A percentile compares a stretch with the other conserved stretches of the same genome.
phyloP scores from a whole-genome alignment of 2,329 filamentous ascomycete genomes.

The Aspergillus transmontanensis region DNA sequence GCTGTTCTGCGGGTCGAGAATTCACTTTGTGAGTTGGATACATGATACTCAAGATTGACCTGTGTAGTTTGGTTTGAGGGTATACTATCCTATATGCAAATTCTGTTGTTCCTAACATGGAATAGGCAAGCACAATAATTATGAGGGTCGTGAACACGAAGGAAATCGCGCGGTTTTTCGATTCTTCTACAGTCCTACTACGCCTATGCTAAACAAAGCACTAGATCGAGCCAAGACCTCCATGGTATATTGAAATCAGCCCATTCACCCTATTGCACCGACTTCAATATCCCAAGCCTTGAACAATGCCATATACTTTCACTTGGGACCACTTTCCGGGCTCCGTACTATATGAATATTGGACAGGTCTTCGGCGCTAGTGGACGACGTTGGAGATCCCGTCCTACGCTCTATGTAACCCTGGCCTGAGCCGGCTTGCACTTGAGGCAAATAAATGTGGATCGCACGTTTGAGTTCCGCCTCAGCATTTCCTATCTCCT shows the following conservation, averaged over 20 bases:
- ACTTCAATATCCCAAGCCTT: background rate
- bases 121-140: background rate
- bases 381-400: too few species aligned
- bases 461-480: background rate
- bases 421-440: background rate
- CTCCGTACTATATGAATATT: background rate
- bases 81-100: background rate
- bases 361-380: background rate
- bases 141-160: accelerated
- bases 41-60: background rate
- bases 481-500: background rate
- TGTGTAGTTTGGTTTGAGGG: background rate
- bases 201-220: background rate
- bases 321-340: too few species aligned
- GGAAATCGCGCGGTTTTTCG: background rate
- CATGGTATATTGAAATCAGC: too few species aligned
- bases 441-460: background rate
- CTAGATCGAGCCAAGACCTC: too few species aligned
- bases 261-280: too few species aligned
- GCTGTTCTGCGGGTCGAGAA: background rate
- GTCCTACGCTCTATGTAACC: background rate
- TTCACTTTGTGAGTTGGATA: background rate
- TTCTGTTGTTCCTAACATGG: too few species aligned
- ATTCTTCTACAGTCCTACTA: background rate
- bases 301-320: background rate